Evolutionary conservation across 2,329 filamentous ascomycete genomes (phyloP).

Genomic region (Emmonsiellopsis sp.): DNA sequence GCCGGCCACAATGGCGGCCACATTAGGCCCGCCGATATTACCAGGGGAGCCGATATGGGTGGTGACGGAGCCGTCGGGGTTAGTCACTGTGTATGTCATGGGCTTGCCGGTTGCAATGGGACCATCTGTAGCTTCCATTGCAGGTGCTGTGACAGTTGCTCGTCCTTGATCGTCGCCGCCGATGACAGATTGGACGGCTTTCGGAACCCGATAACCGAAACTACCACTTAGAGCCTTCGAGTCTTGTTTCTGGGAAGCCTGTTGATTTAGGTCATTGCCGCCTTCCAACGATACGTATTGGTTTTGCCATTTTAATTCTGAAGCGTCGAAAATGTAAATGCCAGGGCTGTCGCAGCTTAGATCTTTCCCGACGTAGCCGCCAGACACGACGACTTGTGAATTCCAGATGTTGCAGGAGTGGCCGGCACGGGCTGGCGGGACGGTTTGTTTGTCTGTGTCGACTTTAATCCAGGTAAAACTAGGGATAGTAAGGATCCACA

Average conservation of each 20-base stretch:
- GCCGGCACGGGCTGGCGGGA: slow-evolving; percentile 54
- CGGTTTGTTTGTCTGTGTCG: slow-evolving; percentile 37
- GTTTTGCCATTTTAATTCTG: slow-evolving; percentile 57
- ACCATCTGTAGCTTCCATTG: slow-evolving; percentile 53
- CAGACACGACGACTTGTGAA: slow-evolving; percentile 69
- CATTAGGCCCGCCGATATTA: slow-evolving; percentile 30
- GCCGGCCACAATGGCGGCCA: slow-evolving; percentile 48
- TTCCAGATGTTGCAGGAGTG: slow-evolving; percentile 72
- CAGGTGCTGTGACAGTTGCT: slow-evolving; percentile 59
- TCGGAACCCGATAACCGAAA: slow-evolving; percentile 61
- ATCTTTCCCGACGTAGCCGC: slow-evolving; percentile 56
- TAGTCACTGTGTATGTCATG: slow-evolving; percentile 56
- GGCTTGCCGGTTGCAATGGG: slow-evolving; percentile 62
- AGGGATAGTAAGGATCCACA: slow-evolving; percentile 72
- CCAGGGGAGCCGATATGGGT: slow-evolving; percentile 22
- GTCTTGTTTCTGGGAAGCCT: slow-evolving; percentile 42
- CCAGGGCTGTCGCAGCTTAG: slow-evolving; percentile 58
- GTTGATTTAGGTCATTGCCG: slow-evolving; percentile 43
- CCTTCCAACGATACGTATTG: slow-evolving; percentile 56
- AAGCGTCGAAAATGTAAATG: slow-evolving; percentile 69
- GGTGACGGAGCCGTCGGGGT: slow-evolving; percentile 30
- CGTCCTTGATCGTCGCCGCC: slow-evolving; percentile 58
- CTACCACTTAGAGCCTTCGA: slow-evolving; percentile 49
- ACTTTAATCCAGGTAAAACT: slow-evolving; percentile 72
- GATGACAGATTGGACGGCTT: slow-evolving; percentile 53